Base-by-base conservation (phyloP, 768 basidiomycete species). In the Hygrocybe coccinea region DNA sequence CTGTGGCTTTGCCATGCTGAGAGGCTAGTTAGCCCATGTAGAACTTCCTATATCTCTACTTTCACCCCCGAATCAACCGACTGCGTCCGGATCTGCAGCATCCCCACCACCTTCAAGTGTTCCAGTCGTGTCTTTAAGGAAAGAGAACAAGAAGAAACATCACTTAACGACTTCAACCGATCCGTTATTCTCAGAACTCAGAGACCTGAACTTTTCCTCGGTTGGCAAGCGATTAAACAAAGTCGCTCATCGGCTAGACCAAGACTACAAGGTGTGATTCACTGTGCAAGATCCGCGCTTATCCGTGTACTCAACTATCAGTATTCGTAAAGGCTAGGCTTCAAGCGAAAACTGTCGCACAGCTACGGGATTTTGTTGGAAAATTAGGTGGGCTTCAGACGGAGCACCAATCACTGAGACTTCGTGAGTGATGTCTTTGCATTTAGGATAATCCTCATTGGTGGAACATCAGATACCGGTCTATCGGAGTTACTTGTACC, bases 351-450 rank as follows among this genome's bases (percentile, higher is more conserved):
- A 95, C 92, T 11, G 88, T 95, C 15, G 83, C 88, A 10, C 91
- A 99, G 70, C 75, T 99, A 63, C 82, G 87, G 55, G 91, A 94
- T 65, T 97, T 99, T 71, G 97, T 99, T 17, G 94, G 95, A 11
- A 94, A 91, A 66, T 77, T 99, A 1, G 91, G 94, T 19, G 92
- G 93, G 1, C 73, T 98, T 59, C 92, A 97, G 71, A 83, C 82
- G 15, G 95, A 99, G 65, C 93, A 97, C 61, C 89, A 94, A 66
- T 83, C 90, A 45, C 69, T 98, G 58, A 77, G 89, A 59, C 76
- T 98, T 50, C 95, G 95, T 98, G 66, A 69, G 92, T 76, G 34
- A 56, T 46, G 52, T 56, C 47, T 24, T 22, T 38, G 36, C 15
- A 45, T 29, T n/a, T 43, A 50, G 35, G 22, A 55, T 55, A 52